Conservation (phyloP, 2,329 filamentous ascomycete genomes). For the Allantophomopsis cytisporea region DNA sequence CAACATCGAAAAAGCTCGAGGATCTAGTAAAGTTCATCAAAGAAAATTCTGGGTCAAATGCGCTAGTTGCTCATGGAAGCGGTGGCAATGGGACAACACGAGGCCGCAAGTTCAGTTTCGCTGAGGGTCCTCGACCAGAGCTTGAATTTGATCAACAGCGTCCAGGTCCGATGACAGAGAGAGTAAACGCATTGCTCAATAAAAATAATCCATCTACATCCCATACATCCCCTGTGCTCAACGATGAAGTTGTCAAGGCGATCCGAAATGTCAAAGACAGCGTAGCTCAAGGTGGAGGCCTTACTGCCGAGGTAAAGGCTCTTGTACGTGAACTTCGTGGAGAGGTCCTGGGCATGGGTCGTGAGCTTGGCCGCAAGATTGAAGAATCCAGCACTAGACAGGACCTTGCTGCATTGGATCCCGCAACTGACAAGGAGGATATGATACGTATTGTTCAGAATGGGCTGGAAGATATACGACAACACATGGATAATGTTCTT, state of each 20-base stretch:
- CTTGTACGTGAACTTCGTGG: conserved; percentile 80
- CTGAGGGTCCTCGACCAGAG: conserved; percentile 19
- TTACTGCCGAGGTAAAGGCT: conserved; percentile 86
- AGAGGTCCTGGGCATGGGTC: conserved; percentile 88
- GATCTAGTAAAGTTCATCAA: conserved; percentile 56
- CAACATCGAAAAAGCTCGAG: conserved; percentile 48
- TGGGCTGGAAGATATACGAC: conserved; percentile 67
- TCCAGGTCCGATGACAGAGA: conserved; percentile 16
- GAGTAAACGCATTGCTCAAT: conserved; percentile 18
- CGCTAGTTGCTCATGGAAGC: conserved; percentile 31
- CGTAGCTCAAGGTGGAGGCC: conserved; percentile 72
- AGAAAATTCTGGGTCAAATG: conserved; percentile 35
- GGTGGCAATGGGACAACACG: conserved; percentile 7
- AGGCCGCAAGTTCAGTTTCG: conserved; percentile 18
- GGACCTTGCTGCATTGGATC: conserved; percentile 18
- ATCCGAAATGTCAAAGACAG: conserved; percentile 85
- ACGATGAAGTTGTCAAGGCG: conserved; percentile 70
- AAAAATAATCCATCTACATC: conserved; percentile 15
- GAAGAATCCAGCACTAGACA: conserved; percentile 34
- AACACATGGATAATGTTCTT: conserved; percentile 71
- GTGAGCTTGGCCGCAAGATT: conserved; percentile 78
- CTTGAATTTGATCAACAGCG: conserved; percentile 22
- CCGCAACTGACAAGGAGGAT: conserved; percentile 49
- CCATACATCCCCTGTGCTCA: conserved; percentile 42
- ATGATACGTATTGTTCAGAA: conserved; percentile 67